Conservation (phyloP, 1,139 yeast species). For the Komagataea norvegica region DNA sequence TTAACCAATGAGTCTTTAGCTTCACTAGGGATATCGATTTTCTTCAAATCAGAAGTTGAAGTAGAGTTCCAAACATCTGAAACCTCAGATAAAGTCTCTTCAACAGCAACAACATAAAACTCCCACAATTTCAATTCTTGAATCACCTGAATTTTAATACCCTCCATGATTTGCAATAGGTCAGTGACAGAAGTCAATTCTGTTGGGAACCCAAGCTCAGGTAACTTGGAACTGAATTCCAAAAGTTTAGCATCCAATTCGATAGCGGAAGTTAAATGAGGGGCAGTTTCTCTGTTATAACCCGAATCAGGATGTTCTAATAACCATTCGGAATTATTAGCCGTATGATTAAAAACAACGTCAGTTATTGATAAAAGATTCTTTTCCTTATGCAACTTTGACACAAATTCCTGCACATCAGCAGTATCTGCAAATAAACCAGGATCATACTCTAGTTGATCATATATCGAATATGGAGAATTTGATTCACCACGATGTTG, state of each 20-base stretch:
- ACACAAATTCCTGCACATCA: conserved; percentile 45
- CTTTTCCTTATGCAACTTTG: conserved; percentile 48
- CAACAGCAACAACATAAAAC: conserved; percentile 67
- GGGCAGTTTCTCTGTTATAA: conserved; percentile 80
- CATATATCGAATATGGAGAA: conserved; percentile 89
- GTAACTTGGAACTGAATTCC: conserved; percentile 55
- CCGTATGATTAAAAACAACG: conserved; percentile 93
- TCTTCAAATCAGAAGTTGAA: conserved; percentile 23
- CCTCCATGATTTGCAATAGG: conserved; percentile 55
- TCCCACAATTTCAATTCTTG: conserved; percentile 77
- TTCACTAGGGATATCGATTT: conserved; percentile 39
- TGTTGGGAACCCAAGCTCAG: conserved; percentile 56
- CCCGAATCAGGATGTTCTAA: conserved; percentile 86
- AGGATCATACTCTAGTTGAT: conserved; percentile 77
- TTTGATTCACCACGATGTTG: conserved; percentile 84
- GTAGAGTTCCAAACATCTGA: conserved; percentile 24
- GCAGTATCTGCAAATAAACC: conserved; percentile 46
- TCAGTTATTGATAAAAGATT: conserved; percentile 78
- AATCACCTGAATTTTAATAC: conserved; percentile 62
- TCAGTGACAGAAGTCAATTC: conserved; percentile 47
- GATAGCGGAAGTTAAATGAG: conserved; percentile 79
- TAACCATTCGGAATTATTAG: conserved; percentile 84
- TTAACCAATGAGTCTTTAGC: conserved; percentile 35
- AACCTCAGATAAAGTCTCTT: conserved; percentile 30
- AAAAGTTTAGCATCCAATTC: conserved; percentile 70